These are phyloP conservation scores for Apiospora pterosperma DNA, from an alignment of 2,329 filamentous ascomycete genomes.

Conservation along the genomic window DNA sequence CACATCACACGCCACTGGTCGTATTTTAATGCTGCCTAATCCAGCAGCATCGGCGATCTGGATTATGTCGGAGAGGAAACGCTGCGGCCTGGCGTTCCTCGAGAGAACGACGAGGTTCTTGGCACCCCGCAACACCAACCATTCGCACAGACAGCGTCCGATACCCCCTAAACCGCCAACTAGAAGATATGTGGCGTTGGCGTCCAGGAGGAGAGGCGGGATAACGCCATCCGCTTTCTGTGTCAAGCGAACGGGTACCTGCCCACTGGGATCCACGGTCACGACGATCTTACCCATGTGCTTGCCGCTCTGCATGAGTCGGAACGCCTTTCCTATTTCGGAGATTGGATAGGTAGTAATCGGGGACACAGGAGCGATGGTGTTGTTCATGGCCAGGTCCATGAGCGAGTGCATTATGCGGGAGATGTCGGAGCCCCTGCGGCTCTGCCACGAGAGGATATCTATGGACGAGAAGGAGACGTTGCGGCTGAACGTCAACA, in stretches of 20 bases:
- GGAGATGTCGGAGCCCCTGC: not conserved
- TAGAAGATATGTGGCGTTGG: slow-evolving; percentile 32
- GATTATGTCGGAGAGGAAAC: not conserved
- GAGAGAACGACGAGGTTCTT: slow-evolving; percentile 27
- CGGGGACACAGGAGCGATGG: slow-evolving; percentile 26
- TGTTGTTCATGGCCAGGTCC: slow-evolving; percentile 20
- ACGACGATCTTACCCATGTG: slow-evolving; percentile 16
- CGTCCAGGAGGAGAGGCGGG: not conserved
- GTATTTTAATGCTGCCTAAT: too few species aligned
- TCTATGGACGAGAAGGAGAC: not conserved
- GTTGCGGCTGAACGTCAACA: not conserved
- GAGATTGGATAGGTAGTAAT: slow-evolving; percentile 29
- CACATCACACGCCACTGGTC: not conserved
- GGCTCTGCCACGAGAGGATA: not conserved
- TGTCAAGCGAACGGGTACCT: not conserved
- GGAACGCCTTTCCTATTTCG: slow-evolving; percentile 36
- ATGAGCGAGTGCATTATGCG: too few species aligned
- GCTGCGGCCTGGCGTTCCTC: not conserved
- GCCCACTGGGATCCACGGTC: not conserved
- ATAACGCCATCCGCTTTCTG: too few species aligned
- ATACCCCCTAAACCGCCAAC: slow-evolving; percentile 35
- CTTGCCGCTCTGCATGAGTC: slow-evolving; percentile 38
- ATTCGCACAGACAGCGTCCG: slow-evolving; percentile 27
- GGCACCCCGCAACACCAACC: slow-evolving; percentile 31
- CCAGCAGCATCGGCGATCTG: not conserved